These are phyloP conservation scores for Colletotrichum tabaci DNA, from an alignment of 2,329 filamentous ascomycete genomes.

Conservation along the genomic window DNA sequence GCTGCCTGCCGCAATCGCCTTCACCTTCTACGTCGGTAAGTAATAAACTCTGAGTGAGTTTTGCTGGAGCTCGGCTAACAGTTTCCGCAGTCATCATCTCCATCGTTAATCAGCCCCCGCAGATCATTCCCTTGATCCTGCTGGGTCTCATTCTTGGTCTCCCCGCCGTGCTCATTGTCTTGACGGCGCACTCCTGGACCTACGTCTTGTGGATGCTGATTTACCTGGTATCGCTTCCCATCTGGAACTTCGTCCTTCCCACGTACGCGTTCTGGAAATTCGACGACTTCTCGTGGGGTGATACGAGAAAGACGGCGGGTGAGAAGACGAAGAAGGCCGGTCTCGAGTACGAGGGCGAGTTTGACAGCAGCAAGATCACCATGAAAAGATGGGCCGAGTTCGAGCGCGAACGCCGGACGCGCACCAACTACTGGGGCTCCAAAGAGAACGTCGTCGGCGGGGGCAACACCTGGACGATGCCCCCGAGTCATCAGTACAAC, in stretches of 20 bases:
- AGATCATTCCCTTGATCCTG: slow-evolving; percentile 91
- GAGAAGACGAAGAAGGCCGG: slow-evolving; percentile 91
- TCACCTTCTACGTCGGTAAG: slow-evolving; percentile 96
- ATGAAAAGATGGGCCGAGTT: slow-evolving; percentile 99
- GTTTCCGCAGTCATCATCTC: slow-evolving; percentile 80
- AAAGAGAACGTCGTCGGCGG: slow-evolving; percentile 65
- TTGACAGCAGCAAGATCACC: slow-evolving; percentile 98
- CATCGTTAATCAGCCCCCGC: slow-evolving; percentile 82
- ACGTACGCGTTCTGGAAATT: slow-evolving; percentile 99
- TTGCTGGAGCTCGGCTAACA: slow-evolving; percentile 19
- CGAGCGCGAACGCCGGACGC: slow-evolving; percentile 75
- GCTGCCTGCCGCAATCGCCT: slow-evolving; percentile 94
- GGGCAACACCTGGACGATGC: slow-evolving; percentile 59
- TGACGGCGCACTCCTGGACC: slow-evolving; percentile 92
- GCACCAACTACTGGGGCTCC: slow-evolving; percentile 67
- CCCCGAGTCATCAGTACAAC: slow-evolving; percentile 62
- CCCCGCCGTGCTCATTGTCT: slow-evolving; percentile 89
- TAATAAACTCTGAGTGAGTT: slow-evolving; percentile 45
- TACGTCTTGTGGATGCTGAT: slow-evolving; percentile 98
- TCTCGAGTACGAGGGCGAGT: slow-evolving; percentile 92
- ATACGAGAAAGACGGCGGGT: slow-evolving; percentile 94
- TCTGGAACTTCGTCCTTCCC: slow-evolving; percentile 98
- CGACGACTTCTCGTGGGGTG: slow-evolving; percentile 99
- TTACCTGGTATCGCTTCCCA: slow-evolving; percentile 90
- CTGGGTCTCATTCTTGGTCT: slow-evolving; percentile 93